A percentile compares a stretch with the other conserved stretches of the same genome.
These are phyloP conservation scores for Effrenium voratum DNA, from an alignment of 73 alveolate genomes.

Conservation along the genomic window DNA sequence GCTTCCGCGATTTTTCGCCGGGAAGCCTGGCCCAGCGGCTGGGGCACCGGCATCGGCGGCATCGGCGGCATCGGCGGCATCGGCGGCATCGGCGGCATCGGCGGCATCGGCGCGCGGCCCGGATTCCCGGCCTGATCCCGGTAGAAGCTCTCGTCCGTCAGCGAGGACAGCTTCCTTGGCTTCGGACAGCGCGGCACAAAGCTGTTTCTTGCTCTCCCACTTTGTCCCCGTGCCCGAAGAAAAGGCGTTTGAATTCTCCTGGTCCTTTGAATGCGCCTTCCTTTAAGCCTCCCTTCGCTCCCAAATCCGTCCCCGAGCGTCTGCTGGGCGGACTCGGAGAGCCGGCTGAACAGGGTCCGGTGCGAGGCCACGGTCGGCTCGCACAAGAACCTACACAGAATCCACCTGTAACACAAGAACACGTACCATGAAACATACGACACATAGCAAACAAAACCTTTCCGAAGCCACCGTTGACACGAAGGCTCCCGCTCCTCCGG, in stretches of 20 bases:
- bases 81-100: too few species aligned
- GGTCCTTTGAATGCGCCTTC: background rate
- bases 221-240: background rate
- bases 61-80: too few species aligned
- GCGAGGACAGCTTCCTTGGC: constrained; percentile 52
- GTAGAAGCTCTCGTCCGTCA: constrained; percentile 20
- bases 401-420: too few species aligned
- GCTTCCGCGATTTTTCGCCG: constrained; percentile 72
- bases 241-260: background rate
- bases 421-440: too few species aligned
- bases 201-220: background rate
- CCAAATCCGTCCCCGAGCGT: background rate
- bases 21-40: constrained; percentile 18
- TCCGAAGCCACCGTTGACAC: too few species aligned
- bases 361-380: constrained; percentile 17
- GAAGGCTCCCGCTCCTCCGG: constrained; percentile 27
- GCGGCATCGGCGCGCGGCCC: too few species aligned
- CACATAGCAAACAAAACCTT: too few species aligned
- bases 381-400: constrained; percentile 60
- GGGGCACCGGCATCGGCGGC: too few species aligned
- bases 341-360: constrained; percentile 77
- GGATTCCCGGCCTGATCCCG: constrained; percentile 39
- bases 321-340: constrained; percentile 66
- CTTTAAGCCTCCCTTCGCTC: too few species aligned
- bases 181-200: background rate